Base-by-base conservation (phyloP, 768 basidiomycete species). In the Serendipita sp. region DNA sequence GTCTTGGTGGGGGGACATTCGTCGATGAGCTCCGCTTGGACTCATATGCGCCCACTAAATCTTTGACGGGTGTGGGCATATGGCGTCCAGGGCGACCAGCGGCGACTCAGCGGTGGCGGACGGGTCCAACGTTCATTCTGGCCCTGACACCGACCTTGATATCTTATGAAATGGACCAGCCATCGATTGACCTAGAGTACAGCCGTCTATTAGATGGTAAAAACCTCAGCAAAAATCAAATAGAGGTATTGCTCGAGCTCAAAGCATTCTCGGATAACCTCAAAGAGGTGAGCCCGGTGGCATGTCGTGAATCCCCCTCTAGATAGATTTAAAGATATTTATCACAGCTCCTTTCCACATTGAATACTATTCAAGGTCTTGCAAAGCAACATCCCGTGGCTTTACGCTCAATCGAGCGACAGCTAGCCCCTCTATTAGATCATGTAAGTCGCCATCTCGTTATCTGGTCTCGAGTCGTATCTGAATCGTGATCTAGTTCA, bases 51-150 rank as follows among this genome's bases (percentile, higher is more conserved):
- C 35, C 35, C 30, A 60, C 56, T 24, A 60, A 10, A 34, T 60
- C 56, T 37, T 60, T 60, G 56, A 60, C 56, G 4, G 56, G 56
- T 11, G 56, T 60, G 28, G 56, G 34, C 56, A 60, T 60, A 28
- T 32, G 18, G 18, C 48, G 7, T 32, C n/a, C 8, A 18, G 30
- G 48, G 48, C 48, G 48, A 18, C 48, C 30, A 18, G 48, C 48
- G 48, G 30, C 56, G 35, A 35, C 56, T 35, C 18, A 11, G 56
- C 16, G 56, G 35, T 60, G 56, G 18, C 35, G 37, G 56, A 7
- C 7, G n/a, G 48, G 48, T 18, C n/a, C 48, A 51, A 51, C 18
- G n/a, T 51, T 51, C 18, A n/a, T n/a, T n/a, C n/a, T 51, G 48
- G 18, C 30, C n/a, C n/a, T n/a, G 8, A 51, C 48, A 5, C 8